phyloP scores from a whole-genome alignment of 169 alveolate species.

The Miamiensis avidus region DNA sequence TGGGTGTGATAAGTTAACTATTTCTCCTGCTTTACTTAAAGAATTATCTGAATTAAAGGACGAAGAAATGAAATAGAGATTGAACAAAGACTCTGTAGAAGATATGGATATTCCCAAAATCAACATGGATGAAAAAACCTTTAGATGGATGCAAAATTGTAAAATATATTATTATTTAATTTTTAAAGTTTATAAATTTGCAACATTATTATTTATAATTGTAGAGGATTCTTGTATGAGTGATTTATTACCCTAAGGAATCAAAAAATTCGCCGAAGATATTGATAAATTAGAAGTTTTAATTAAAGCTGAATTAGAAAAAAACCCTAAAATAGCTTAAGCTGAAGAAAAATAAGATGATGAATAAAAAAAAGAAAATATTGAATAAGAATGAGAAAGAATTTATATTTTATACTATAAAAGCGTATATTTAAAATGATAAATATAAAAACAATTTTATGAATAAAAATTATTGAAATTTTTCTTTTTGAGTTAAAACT shows the following conservation, averaged over 20 bases:
- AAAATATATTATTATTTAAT: background rate
- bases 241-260: slow-evolving; percentile 85
- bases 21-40: slow-evolving; percentile 76
- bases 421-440: no score
- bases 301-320: slow-evolving; percentile 34
- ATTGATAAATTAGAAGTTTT: slow-evolving; percentile 54
- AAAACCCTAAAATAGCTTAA: slow-evolving; percentile 2
- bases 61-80: slow-evolving; percentile 28
- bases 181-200: background rate
- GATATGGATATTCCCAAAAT: slow-evolving; percentile 37
- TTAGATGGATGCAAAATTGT: slow-evolving; percentile 60
- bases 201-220: slow-evolving; percentile 7
- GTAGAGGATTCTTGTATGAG: slow-evolving; percentile 83
- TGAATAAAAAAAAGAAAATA: background rate
- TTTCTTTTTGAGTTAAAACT: no score
- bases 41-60: slow-evolving; percentile 56
- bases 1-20: slow-evolving; percentile 89
- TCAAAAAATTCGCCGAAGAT: slow-evolving; percentile 78
- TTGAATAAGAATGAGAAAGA: no score
- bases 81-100: slow-evolving; percentile 25
- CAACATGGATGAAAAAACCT: slow-evolving; percentile 51
- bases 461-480: no score
- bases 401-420: no score
- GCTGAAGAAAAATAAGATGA: slow-evolving; percentile 8
- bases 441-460: no score